A percentile compares a stretch with the other conserved stretches of the same genome.
Evolutionary conservation across 768 basidiomycete species (phyloP).

Genomic region (Agaricus sinodeliciosus): DNA sequence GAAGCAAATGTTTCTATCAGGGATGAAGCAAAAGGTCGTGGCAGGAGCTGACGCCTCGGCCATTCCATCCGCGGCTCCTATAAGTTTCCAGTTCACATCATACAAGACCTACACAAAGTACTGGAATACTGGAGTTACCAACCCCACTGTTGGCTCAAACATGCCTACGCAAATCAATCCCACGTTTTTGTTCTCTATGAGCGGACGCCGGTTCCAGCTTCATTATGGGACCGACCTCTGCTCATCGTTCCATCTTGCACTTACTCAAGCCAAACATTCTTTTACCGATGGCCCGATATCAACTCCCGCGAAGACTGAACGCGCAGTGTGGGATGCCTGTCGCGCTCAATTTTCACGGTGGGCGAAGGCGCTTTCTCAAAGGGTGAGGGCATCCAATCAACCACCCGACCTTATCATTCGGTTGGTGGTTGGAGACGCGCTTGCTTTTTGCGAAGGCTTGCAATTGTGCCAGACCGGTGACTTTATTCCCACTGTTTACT

Average conservation of each 20-base stretch:
- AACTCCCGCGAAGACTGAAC: conserved; percentile 9
- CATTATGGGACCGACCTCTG: conserved; percentile 41
- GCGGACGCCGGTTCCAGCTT: conserved; percentile 30
- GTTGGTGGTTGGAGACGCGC: conserved; percentile 33
- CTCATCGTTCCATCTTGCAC: conserved; percentile 33
- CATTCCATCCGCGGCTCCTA: conserved; percentile 31
- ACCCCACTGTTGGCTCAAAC: conserved; percentile 12
- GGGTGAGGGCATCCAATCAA: conserved; percentile 8
- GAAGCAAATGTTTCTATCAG: conserved; percentile 9
- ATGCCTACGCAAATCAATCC: conserved; percentile 32
- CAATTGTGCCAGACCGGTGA: conserved; percentile 12
- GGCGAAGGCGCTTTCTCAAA: conserved; percentile 23
- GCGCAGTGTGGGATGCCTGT: conserved; percentile 22
- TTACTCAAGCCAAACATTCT: conserved; percentile 16
- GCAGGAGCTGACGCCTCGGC: conserved; percentile 3
- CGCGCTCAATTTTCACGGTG: conserved; percentile 28
- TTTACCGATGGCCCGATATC: conserved; percentile 9
- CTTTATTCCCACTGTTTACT: conserved; percentile 23
- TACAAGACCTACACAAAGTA: conserved; percentile 22
- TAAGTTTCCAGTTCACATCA: conserved; percentile 15
- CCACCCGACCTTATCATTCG: conserved; percentile 23
- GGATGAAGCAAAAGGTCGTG: not conserved
- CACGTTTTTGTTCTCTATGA: conserved; percentile 35
- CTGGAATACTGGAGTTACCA: conserved; percentile 37
- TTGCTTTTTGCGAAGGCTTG: conserved; percentile 32